Conservation (phyloP, 495 filamentous ascomycete species). For the Talaromyces nanjingensis region DNA sequence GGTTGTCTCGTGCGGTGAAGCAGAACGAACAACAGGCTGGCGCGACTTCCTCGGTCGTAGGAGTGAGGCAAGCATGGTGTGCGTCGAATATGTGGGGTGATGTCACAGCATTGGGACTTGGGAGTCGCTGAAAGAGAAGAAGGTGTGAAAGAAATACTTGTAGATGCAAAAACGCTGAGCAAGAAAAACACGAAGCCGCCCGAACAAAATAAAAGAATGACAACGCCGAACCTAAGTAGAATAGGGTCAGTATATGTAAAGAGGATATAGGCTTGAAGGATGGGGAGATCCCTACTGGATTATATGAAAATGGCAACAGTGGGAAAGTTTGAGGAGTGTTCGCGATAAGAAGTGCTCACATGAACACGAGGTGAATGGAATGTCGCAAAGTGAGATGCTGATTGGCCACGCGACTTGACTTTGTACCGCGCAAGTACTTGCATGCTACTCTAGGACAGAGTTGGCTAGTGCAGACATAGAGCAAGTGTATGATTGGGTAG, state of each 20-base stretch:
- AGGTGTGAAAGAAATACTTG: background rate
- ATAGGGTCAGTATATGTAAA: background rate
- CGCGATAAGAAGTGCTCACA: background rate
- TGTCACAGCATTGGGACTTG: background rate
- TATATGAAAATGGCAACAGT: background rate
- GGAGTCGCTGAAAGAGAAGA: background rate
- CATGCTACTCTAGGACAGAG: background rate
- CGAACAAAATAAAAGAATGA: background rate
- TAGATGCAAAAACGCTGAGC: background rate
- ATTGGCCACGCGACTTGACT: background rate
- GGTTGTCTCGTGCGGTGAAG: slow-evolving; percentile 27
- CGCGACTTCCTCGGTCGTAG: slow-evolving; percentile 37
- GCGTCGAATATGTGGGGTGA: background rate
- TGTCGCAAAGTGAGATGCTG: background rate
- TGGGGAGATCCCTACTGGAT: background rate
- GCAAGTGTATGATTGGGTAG: too few relatives aligned
- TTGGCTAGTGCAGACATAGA: background rate
- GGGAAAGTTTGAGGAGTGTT: background rate
- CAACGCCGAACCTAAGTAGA: background rate
- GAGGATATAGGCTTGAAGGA: background rate
- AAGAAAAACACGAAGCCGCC: background rate
- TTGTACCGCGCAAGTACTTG: background rate
- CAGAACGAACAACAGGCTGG: slow-evolving; percentile 36
- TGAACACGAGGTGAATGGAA: background rate
- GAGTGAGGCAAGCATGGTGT: slow-evolving; percentile 15